Conservation (phyloP, 495 filamentous ascomycete species). For the Xanthoparmelia taractica region DNA sequence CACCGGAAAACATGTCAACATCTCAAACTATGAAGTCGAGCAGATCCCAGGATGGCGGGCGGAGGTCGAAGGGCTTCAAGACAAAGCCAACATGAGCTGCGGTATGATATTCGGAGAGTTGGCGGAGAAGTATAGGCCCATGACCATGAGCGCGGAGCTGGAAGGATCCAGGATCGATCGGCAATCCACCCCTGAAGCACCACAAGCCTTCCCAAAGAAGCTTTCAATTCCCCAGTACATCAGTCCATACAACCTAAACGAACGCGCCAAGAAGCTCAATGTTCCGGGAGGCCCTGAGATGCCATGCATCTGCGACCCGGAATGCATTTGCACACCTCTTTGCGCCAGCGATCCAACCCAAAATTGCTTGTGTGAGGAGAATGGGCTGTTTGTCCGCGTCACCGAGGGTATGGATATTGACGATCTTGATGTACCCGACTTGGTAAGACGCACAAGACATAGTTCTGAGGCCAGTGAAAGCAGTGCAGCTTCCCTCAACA, state of each 20-base stretch:
- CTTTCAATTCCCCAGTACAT: background rate
- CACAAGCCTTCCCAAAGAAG: slow-evolving; percentile 1
- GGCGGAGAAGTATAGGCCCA: slow-evolving; percentile 21
- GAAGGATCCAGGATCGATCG: slow-evolving; percentile 7
- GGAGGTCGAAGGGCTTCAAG: slow-evolving; percentile 11
- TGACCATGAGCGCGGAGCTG: slow-evolving; percentile 1
- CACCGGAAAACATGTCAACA: background rate
- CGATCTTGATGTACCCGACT: slow-evolving; percentile 23
- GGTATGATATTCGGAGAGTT: slow-evolving; percentile 23
- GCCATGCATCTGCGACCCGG: slow-evolving; percentile 19
- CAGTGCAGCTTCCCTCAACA: slow-evolving; percentile 5
- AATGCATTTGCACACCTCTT: slow-evolving; percentile 20
- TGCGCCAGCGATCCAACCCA: slow-evolving; percentile 22
- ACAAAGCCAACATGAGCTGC: slow-evolving; percentile 19
- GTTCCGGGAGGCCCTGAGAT: slow-evolving; percentile 12
- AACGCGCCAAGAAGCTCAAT: slow-evolving; percentile 18
- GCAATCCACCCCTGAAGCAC: slow-evolving; percentile 10
- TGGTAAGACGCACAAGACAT: slow-evolving; percentile 12
- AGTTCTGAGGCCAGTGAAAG: slow-evolving; percentile 6
- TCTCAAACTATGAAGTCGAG: background rate
- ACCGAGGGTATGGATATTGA: slow-evolving; percentile 23
- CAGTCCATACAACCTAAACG: slow-evolving; percentile 22
- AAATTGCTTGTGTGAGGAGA: slow-evolving; percentile 23
- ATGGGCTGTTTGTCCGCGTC: slow-evolving; percentile 19
- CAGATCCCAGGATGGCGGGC: background rate